Base-by-base conservation (phyloP, 2,329 filamentous ascomycete genomes). In the Aureobasidium uvarum region DNA sequence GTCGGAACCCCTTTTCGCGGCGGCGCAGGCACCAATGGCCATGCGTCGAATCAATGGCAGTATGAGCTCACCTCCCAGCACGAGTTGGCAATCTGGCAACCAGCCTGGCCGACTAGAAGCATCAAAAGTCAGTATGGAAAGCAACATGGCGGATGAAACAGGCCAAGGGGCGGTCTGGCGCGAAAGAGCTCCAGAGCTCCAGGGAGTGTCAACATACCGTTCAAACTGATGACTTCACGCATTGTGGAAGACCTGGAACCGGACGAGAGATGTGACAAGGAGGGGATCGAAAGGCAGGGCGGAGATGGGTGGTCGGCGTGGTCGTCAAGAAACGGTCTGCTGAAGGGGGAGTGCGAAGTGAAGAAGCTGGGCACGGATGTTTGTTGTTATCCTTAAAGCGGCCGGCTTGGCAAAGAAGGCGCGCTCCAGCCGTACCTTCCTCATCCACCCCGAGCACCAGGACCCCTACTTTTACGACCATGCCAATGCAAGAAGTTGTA, bases 51-150 rank as follows among this genome's bases (percentile, higher is more conserved):
- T 55, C 39, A 59, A 48, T 65, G 46, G 64, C 55, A 69, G 54
- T 66, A 68, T 13, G 75, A 77, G 85, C 91, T 85, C 84, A 99
- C 95, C 92, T 99, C 95, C 95, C 95, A 99, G 89, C 95, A 98
- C 75, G 95, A 95, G 86, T 99, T 99, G 84, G 94, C 95, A 79
- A 99, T 99, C 82, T 99, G 95, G 89, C 95, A 98, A 90, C 95
- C 95, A 80, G 95, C 95, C 88, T 99, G 95, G 83, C 95, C 95
- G 86, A 99, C 95, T 99, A 81, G 77, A 80, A 79, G 75, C 77
- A 80, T 75, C 70, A 69, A 76, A 72, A 71, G 83, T 90, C 78
- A 89, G 85, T 74, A 69, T 65, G 52, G 68, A 56, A 48, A 62
- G 58, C 58, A 41, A 62, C 28, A 64, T 65, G 48, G 48, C 36